These are phyloP conservation scores for Penicillium aurantiogriseum DNA, from an alignment of 2,329 filamentous ascomycete genomes.

Conservation along the genomic window DNA sequence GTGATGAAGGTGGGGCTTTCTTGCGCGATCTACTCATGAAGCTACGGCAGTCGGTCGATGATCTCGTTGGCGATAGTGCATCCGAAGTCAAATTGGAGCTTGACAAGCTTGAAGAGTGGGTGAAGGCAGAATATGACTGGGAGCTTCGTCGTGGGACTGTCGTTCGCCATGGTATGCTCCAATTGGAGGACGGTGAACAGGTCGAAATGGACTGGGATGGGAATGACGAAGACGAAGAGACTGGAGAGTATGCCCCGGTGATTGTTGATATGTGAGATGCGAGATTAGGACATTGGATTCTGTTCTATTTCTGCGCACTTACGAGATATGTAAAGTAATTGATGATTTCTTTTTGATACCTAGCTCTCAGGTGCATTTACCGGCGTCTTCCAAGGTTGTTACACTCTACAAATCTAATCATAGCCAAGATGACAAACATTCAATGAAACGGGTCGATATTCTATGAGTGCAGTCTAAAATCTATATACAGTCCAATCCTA, in stretches of 20 bases:
- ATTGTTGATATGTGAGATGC: constrained; percentile 52
- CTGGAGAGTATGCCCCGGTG: constrained; percentile 62
- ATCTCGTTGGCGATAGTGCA: constrained; percentile 39
- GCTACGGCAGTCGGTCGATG: constrained; percentile 54
- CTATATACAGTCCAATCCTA: constrained; percentile 9
- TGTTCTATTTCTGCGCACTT: background rate
- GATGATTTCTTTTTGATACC: background rate
- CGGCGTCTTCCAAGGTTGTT: background rate
- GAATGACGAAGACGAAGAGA: constrained; percentile 63
- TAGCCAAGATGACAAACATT: background rate
- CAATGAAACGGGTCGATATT: background rate
- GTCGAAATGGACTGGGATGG: constrained; percentile 60
- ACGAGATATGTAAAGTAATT: background rate
- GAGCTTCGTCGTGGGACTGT: constrained; percentile 53
- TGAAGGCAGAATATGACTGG: constrained; percentile 58
- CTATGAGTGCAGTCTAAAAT: constrained; percentile 1
- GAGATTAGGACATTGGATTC: constrained; percentile 10
- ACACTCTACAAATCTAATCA: background rate
- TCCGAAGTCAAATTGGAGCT: constrained; percentile 52
- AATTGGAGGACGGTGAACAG: constrained; percentile 62
- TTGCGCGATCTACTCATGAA: constrained; percentile 53
- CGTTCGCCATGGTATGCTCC: constrained; percentile 57
- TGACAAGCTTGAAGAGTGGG: constrained; percentile 54
- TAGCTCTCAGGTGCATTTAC: background rate
- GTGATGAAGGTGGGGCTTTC: constrained; percentile 52